Percentiles rank a stretch among this genome's conserved stretches.
Conservation (phyloP, 108 stramenopile species). For the Nannochloropsis granulata region DNA sequence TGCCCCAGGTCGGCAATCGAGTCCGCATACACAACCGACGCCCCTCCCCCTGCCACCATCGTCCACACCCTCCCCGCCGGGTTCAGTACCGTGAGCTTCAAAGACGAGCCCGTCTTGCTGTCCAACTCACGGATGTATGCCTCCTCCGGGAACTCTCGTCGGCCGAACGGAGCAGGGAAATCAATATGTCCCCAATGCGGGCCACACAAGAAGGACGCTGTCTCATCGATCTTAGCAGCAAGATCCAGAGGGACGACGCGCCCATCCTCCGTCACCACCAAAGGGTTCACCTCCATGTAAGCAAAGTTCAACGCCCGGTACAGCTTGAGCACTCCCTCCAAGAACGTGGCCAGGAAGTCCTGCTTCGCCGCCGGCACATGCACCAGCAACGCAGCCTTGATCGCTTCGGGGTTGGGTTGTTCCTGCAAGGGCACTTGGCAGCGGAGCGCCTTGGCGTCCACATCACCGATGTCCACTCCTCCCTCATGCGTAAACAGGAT, state of each 20-base stretch:
- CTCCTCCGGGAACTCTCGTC: conserved; percentile 68
- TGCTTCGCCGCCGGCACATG: conserved; percentile 46
- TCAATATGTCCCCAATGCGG: conserved; percentile 65
- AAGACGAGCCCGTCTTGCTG: conserved; percentile 59
- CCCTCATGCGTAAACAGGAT: conserved; percentile 65
- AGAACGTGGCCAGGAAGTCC: conserved; percentile 45
- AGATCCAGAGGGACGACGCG: conserved; percentile 52
- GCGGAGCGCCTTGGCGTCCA: conserved; percentile 60
- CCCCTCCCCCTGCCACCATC: conserved; percentile 86
- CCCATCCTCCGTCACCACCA: conserved; percentile 47
- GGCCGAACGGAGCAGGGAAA: conserved; percentile 52
- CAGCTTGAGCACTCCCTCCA: conserved; percentile 48
- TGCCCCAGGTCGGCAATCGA: conserved; percentile 74
- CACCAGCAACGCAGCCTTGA: conserved; percentile 33
- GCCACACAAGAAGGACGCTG: conserved; percentile 56
- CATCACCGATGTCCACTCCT: conserved; percentile 78
- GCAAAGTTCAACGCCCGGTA: conserved; percentile 65
- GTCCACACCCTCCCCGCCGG: conserved; percentile 66
- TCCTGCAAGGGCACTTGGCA: conserved; percentile 34
- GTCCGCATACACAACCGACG: conserved; percentile 76
- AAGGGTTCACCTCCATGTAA: conserved; percentile 76
- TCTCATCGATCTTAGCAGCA: conserved; percentile 77
- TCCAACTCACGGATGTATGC: conserved; percentile 64
- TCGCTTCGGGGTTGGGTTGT: not conserved
- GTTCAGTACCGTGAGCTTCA: conserved; percentile 83